These are phyloP conservation scores for Hirsutella rhossiliensis DNA, from an alignment of 2,329 filamentous ascomycete genomes.

Conservation along the genomic window DNA sequence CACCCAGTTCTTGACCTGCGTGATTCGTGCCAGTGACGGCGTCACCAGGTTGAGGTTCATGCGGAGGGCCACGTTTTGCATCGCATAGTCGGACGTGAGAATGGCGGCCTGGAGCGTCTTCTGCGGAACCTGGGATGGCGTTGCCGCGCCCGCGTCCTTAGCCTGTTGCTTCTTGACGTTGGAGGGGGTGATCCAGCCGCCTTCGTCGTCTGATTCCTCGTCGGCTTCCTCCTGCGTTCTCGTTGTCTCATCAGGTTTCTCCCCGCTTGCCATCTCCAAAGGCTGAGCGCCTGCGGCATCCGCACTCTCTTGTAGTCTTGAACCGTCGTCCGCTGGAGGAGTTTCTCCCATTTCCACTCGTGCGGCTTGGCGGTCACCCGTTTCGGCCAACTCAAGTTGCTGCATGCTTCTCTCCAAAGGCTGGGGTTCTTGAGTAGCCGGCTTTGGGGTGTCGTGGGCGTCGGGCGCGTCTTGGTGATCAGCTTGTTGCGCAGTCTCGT, in stretches of 20 bases:
- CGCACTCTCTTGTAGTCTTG: too few species aligned
- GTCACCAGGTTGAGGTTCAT: slow-evolving; percentile 90
- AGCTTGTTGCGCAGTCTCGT: background rate
- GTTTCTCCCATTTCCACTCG: too few species aligned
- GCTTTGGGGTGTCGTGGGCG: background rate
- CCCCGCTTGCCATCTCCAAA: background rate
- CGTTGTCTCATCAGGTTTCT: slow-evolving; percentile 8
- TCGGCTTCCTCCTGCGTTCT: slow-evolving; percentile 24
- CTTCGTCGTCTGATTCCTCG: slow-evolving; percentile 34
- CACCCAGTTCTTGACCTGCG: slow-evolving; percentile 76
- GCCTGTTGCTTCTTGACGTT: slow-evolving; percentile 81
- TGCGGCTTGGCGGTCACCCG: slow-evolving; percentile 1
- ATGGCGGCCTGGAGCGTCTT: slow-evolving; percentile 75
- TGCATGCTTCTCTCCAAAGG: slow-evolving; percentile 8
- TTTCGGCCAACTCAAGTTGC: slow-evolving; percentile 9
- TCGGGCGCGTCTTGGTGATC: background rate
- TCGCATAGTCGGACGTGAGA: slow-evolving; percentile 89
- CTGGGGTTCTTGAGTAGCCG: background rate
- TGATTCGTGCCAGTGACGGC: slow-evolving; percentile 65
- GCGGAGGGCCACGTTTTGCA: slow-evolving; percentile 92
- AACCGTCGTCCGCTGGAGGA: too few species aligned
- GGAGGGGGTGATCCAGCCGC: slow-evolving; percentile 87
- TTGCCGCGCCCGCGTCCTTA: slow-evolving; percentile 40
- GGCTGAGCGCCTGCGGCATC: background rate
- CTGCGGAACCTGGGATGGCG: slow-evolving; percentile 37